Base-by-base conservation (phyloP, 2,329 filamentous ascomycete genomes). In the Trichophyton simii region DNA sequence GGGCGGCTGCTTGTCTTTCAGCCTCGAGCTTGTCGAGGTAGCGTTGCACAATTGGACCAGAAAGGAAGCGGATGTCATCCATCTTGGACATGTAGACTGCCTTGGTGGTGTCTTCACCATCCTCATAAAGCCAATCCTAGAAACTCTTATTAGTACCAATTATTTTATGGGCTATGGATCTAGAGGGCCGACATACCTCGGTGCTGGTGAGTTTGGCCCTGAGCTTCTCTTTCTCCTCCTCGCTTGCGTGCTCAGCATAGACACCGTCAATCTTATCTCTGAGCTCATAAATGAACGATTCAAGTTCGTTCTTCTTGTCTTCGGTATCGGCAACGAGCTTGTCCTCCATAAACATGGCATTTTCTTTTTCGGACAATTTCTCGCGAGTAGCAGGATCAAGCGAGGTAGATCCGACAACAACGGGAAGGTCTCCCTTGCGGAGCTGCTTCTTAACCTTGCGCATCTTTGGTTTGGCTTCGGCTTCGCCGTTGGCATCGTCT, bases 401-500 rank as follows among this genome's bases (percentile, higher is more conserved):
- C 42, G 90, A 87, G 57, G 87, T 83, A 55, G 91, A 96, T 66
- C 87, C 91, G 64, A 88, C 83, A 62, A 88, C 85, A 67, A 99
- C 87, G 65, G 91, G 89, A 61, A 99, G 82, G 67, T 97, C 92
- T 67, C 94, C 94, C 82, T 96, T 97, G 77, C 92, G 89, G 67
- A 96, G 88, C 79, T 97, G 92, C 84, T 97, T 99, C 88, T 96
- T 97, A 68, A 99, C 89, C 81, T 96, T 97, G 73, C 92, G 87
- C 60, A 85, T 96, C 87, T 88, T 88, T 67, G 84, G 83, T 71
- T 91, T 90, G 64, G 85, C 83, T 61, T 85, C 83, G 2, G 83
- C 81, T 64, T 85, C 82, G 68, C 79, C 82, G 67, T 82, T 82
- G 62, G 75, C 64, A 57, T 78, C 78, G 67, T 95, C 89, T 58